Evolutionary conservation across 352 stramenopile species (phyloP), one percentile per base, ranked within the genome.

Genomic region (Globisporangium heterothallicum): DNA sequence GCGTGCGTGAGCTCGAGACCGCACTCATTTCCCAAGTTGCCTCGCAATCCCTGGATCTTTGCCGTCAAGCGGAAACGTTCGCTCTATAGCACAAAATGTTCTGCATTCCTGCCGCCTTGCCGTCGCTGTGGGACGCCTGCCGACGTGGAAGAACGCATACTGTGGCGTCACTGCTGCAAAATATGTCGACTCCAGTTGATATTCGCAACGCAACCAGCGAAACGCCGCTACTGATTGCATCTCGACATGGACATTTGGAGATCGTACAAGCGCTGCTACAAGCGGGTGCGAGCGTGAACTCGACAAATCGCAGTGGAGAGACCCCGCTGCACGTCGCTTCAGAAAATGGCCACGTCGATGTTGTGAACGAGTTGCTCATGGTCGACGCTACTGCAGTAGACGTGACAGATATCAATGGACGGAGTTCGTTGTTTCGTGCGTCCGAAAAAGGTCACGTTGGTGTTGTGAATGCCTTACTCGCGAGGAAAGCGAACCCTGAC

Each of bases 141-240:
- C n/a, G n/a, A n/a, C n/a, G n/a, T n/a, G n/a, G n/a, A n/a, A n/a
- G n/a, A n/a, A n/a, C n/a, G n/a, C n/a, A n/a, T n/a, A n/a, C n/a
- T n/a, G n/a, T n/a, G n/a, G n/a, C n/a, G n/a, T n/a, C n/a, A n/a
- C n/a, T n/a, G n/a, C n/a, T n/a, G n/a, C n/a, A n/a, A n/a, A n/a
- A n/a, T n/a, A n/a, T n/a, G n/a, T n/a, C n/a, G n/a, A n/a, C n/a
- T n/a, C n/a, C n/a, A n/a, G 13, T 30, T 13, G 13, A 51, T 8
- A 18, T 84, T 71, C 7, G 69, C 65, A 48, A 86, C 70, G 2
- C 84, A 38, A 42, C 74, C 60, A 47, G 50, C 58, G 6, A 25
- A 3, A 51, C 45, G 21, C 45, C 45, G 0, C 9, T 51, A 12
- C 30, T 16, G 14, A 30, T 51, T 14, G 45, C 45, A 14, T 51